Evolutionary conservation across 345 rosid genomes (phyloP), one percentile per base, ranked within the genome.

Genomic region (Aegle marmelos): DNA sequence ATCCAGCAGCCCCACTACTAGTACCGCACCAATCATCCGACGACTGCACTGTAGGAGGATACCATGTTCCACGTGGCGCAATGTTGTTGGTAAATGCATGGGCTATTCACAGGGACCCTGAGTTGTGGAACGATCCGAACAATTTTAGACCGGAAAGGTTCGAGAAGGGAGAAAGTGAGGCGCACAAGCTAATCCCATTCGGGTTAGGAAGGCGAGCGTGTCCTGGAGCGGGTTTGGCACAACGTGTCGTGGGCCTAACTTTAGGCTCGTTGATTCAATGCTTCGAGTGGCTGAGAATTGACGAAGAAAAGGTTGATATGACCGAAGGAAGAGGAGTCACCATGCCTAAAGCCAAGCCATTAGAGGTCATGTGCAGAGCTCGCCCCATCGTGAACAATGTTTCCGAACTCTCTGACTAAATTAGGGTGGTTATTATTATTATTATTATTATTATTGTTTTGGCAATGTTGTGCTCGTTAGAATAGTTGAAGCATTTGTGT

Each of bases 81-180:
- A 87, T 86, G 0, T 33, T 92, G 8, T 41, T 90, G 58, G 74
- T 79, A 3, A 90, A 90, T 66, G 86, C 61, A 0, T 92, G 93
- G 92, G 83, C 88, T 4, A 88, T 92, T 13, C 90, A 90, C 1
- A 80, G 92, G 71, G 91, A 90, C 34, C 88, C 91, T 0, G 33
- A 4, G 2, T 0, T 76, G 2, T 91, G 92, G 92, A 82, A 86
- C 0, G 88, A 88, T 21, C 81, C 93, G 0, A 53, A 57, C 10
- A 74, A 72, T 22, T 92, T 90, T 28, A 83, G 67, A 33, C 94
- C 92, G 0, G 92, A 87, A 64, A 88, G 91, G 69, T 89, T 84
- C 45, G 86, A 79, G 6, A 75, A 36, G 3, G 83, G 53, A 17
- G 79, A 75, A 56, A 66, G 58, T 1, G 86, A 71, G 33, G 72